Evolutionary conservation across 2,329 filamentous ascomycete genomes (phyloP).

Genomic region (Diplocarpon rosae): DNA sequence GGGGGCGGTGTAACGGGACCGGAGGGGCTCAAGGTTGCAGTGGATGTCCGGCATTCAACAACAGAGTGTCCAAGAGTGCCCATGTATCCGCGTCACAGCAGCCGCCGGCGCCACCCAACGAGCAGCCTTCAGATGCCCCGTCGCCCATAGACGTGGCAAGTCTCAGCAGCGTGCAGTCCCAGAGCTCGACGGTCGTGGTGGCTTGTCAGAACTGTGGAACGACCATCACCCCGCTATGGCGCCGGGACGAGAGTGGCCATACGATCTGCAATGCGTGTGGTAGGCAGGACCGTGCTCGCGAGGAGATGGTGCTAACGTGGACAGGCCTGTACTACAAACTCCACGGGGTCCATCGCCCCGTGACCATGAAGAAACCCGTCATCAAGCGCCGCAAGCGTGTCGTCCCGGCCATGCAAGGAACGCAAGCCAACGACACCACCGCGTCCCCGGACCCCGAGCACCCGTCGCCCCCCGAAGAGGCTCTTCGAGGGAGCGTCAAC

Average conservation of each 20-base stretch:
- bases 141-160: constrained; percentile 40
- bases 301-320: not conserved
- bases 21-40: constrained; percentile 91
- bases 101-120: constrained; percentile 16
- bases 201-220: constrained; percentile 96
- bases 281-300: constrained; percentile 35
- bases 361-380: constrained; percentile 97
- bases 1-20: constrained; percentile 90
- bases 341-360: constrained; percentile 83
- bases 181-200: constrained; percentile 55
- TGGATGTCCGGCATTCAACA: constrained; percentile 95
- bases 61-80: constrained; percentile 80
- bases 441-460: constrained; percentile 29
- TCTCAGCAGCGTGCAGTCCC: constrained; percentile 32
- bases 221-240: constrained; percentile 92
- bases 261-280: constrained; percentile 98
- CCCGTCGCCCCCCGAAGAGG: constrained; percentile 19
- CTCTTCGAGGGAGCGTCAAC: constrained; percentile 42
- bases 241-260: constrained; percentile 85
- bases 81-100: constrained; percentile 46
- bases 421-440: constrained; percentile 36
- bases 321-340: constrained; percentile 86
- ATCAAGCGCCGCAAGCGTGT: constrained; percentile 95
- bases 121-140: constrained; percentile 24
- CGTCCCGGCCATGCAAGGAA: constrained; percentile 57